These are phyloP conservation scores for Caryopteris hybrid DNA, from an alignment of 305 asterid genomes.

Conservation along the genomic window DNA sequence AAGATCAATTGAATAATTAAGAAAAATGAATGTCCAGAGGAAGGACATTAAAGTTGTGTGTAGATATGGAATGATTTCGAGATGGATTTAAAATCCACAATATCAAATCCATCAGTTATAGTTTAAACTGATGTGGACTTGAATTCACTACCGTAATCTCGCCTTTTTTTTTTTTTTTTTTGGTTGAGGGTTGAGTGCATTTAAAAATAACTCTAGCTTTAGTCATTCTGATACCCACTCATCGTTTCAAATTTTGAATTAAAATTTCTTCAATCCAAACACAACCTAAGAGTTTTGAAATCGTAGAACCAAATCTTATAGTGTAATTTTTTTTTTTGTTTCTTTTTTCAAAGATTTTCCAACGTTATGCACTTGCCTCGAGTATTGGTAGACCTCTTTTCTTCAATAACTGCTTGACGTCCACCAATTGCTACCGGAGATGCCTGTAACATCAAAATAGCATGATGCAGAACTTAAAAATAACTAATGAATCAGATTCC, in stretches of 20 bases:
- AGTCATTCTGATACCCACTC: too few species aligned
- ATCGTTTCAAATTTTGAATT: not conserved
- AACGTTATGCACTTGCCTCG: conserved; percentile 41
- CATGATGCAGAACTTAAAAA: not conserved
- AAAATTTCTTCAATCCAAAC: not conserved
- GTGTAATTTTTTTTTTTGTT: too few species aligned
- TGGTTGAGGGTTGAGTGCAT: too few species aligned
- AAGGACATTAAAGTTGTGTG: not conserved
- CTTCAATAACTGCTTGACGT: conserved; percentile 59
- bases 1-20: not conserved
- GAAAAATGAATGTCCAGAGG: not conserved
- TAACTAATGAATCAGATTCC: not conserved
- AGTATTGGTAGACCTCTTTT: conserved; percentile 62
- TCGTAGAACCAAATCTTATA: not conserved
- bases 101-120: not conserved
- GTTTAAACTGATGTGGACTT: not conserved
- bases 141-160: not conserved
- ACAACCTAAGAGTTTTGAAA: not conserved
- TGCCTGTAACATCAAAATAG: conserved; percentile 41
- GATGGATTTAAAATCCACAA: too few species aligned
- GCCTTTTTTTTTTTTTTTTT: too few species aligned
- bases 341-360: not conserved
- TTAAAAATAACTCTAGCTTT: too few species aligned
- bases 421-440: conserved; percentile 67
- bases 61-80: too few species aligned